These are phyloP conservation scores for Beauveria australis DNA, from an alignment of 2,329 filamentous ascomycete genomes.

Conservation along the genomic window DNA sequence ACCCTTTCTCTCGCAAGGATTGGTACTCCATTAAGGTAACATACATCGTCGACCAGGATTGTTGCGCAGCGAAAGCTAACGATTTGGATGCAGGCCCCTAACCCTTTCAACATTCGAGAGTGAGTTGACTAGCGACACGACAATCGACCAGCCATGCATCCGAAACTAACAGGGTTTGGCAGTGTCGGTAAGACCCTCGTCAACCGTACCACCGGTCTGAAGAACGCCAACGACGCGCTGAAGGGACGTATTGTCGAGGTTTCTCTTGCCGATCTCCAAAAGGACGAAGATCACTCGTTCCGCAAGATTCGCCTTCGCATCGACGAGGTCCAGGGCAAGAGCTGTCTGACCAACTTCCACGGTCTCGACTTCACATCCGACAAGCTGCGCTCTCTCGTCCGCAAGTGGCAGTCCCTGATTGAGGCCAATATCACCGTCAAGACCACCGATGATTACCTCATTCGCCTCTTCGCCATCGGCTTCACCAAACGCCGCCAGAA, in stretches of 20 bases:
- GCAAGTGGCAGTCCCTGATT: slow-evolving; percentile 99
- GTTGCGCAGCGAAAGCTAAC: slow-evolving; percentile 11
- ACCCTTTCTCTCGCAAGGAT: slow-evolving; percentile 98
- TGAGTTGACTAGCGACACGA: slow-evolving; percentile 46
- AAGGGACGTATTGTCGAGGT: slow-evolving; percentile 99
- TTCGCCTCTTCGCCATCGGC: slow-evolving; percentile 96
- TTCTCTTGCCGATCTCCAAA: slow-evolving; percentile 96
- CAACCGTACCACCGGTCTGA: slow-evolving; percentile 98
- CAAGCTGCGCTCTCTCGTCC: slow-evolving; percentile 97
- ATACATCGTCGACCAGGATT: not conserved
- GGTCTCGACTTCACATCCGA: slow-evolving; percentile 99
- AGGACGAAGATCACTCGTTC: slow-evolving; percentile 99
- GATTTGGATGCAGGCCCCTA: slow-evolving; percentile 60
- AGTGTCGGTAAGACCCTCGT: slow-evolving; percentile 99
- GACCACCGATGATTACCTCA: slow-evolving; percentile 99
- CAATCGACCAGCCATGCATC: not conserved
- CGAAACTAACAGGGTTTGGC: slow-evolving; percentile 23
- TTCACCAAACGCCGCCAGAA: slow-evolving; percentile 99
- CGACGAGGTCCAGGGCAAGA: slow-evolving; percentile 99
- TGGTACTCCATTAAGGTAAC: slow-evolving; percentile 95
- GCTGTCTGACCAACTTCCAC: slow-evolving; percentile 99
- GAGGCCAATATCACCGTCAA: slow-evolving; percentile 99
- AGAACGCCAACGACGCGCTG: slow-evolving; percentile 98
- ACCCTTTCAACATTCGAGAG: slow-evolving; percentile 94
- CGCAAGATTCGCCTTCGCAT: slow-evolving; percentile 98